Conservation (phyloP, 2,329 filamentous ascomycete genomes). For the Passalora sequoiae region DNA sequence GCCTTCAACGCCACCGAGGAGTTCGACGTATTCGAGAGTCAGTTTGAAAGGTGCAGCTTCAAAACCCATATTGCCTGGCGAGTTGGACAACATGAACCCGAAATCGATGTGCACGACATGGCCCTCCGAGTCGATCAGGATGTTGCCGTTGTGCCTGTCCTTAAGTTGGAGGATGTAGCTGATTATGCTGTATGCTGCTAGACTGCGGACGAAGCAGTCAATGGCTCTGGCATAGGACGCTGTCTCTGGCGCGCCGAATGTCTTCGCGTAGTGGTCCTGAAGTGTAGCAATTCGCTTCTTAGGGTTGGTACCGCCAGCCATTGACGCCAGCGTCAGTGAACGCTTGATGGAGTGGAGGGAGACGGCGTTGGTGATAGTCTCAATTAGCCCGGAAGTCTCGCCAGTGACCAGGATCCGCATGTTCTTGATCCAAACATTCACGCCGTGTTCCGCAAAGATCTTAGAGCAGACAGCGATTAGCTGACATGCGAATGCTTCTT, state of each 20-base stretch:
- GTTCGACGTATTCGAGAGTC: conserved; percentile 79
- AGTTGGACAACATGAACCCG: conserved; percentile 85
- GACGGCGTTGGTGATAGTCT: conserved; percentile 83
- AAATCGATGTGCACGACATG: conserved; percentile 88
- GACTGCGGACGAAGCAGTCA: conserved; percentile 73
- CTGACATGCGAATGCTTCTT: conserved; percentile 83
- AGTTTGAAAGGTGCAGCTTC: conserved; percentile 84
- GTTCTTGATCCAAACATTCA: conserved; percentile 80
- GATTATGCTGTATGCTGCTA: conserved; percentile 80
- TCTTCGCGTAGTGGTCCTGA: conserved; percentile 73
- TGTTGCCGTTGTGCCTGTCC: conserved; percentile 80
- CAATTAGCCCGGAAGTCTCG: conserved; percentile 76
- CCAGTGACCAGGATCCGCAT: conserved; percentile 85
- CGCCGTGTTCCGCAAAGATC: conserved; percentile 70
- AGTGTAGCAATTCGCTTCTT: conserved; percentile 73
- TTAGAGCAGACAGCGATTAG: conserved; percentile 75
- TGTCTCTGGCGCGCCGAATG: conserved; percentile 66
- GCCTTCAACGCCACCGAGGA: conserved; percentile 67
- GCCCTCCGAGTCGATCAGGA: conserved; percentile 77
- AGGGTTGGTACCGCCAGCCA: conserved; percentile 68
- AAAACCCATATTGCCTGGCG: conserved; percentile 76
- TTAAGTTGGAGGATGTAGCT: conserved; percentile 80
- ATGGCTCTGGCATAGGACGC: conserved; percentile 66
- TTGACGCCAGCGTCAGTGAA: conserved; percentile 68
- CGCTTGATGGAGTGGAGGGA: conserved; percentile 82